Evolutionary conservation across 352 stramenopile species (phyloP), one percentile per base, ranked within the genome.

Genomic region (Phytopythium boreale): DNA sequence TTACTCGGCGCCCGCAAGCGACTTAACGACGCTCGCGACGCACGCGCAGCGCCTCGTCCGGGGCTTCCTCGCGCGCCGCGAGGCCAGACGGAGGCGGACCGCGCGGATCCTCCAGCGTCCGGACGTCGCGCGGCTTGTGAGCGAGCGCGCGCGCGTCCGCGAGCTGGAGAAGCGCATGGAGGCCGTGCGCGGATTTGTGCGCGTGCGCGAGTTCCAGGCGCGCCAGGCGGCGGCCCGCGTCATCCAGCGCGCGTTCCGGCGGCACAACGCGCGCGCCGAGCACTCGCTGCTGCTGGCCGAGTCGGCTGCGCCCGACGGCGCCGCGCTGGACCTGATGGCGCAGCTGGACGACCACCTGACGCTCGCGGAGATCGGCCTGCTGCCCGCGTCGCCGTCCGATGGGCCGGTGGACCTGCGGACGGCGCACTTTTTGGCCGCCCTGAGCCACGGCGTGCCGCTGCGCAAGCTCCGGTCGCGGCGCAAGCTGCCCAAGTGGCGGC

Each of bases 371-470:
- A 75, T 92, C 24, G 75, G 72, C 0, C 49, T 89, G 49, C 72
- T 91, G 26, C 64, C 71, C 1, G 11, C n/a, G 8, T 2, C 22
- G 10, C 12, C 47, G 24, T 17, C 12, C 26, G 43, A 49, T n/a
- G n/a, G n/a, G 43, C 0, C 26, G 8, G 26, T 56, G 15, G 49
- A 60, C 39, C 64, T 77, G 34, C 75, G 75, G 1, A 69, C 88
- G 36, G 80, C 79, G 11, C 79, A 89, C 52, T 87, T 91, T 47
- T 67, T 91, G 19, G 71, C 79, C 52, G 88, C 79, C 19, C 78
- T 92, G 71, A 69, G 80, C 29, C 84, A 81, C 26, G 82, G 80
- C 27, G 74, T 92, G 4, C 75, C 82, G 20, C 77, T 92, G 47
- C 72, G 81, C 31, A 89, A 88, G 64, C 61, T 87, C 22, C 61